Evolutionary conservation across 257 asterid species (phyloP), one percentile per base, ranked within the genome.

Genomic region (Lithospermum erythrorhizon): DNA sequence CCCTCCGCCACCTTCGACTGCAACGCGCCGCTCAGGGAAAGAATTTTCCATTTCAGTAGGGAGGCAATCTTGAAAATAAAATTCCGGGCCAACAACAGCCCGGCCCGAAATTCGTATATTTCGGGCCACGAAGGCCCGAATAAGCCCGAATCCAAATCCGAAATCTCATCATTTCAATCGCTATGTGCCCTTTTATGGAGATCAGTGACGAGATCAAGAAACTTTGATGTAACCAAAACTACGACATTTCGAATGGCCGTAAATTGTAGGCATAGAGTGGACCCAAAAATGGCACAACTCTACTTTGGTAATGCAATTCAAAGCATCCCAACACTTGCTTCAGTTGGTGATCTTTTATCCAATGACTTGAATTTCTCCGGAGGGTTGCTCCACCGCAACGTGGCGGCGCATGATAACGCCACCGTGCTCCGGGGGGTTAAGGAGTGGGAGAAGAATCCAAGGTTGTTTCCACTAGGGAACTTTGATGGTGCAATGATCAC

Each of bases 401-500:
- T 27, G 2, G 87, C 81, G 61, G 84, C 88, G 15, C 95, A 91
- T 21, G 83, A 73, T 16, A 84, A 86, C 4, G 63, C 74, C 4
- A 86, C 88, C 0, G 95, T 90, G 62, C 87, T 93, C 9, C 69
- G 75, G 1, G 94, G 93, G 0, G 79, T 91, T 6, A 27, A 27
- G 32, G 32, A 27, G 32, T 27, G 96, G 98, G 94, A 88, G 63
- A 75, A 76, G 53, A 91, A 81, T 48, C 98, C 98, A 0, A 62
- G 94, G 67, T 23, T 91, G 70, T 91, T 91, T 53, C 96, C 98
- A 2, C 71, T 90, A 1, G 98, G 98, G 11, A 90, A 90, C 58
- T 87, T 87, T 35, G 98, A 90, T 65, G 98, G 98, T 0, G 96
- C 98, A 22, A 83, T 87, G 98, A 82, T 91, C 64, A 91, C 96